Base-by-base conservation (phyloP, 306 rosid species). In the Sindora glabra region DNA sequence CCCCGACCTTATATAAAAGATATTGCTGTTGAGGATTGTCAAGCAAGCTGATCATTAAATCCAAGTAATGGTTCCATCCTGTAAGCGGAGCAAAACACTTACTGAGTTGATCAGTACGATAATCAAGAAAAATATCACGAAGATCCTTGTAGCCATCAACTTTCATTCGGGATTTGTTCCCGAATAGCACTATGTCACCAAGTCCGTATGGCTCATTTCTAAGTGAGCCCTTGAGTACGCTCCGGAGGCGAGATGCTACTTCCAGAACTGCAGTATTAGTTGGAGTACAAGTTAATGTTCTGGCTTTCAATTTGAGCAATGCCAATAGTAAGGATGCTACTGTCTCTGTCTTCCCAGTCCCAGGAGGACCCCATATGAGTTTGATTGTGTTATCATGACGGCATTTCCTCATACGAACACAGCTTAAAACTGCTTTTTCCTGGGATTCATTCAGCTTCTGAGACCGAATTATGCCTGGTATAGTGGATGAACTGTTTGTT, bases 161-260 rank as follows among this genome's bases (percentile, higher is more conserved):
- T 54, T 74, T 74, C 32, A 81, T 81, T 33, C 77, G 47, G 39
- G 71, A 76, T 45, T 74, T 56, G 36, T 51, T 72, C 12, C 88
- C 88, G 72, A 78, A 82, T 15, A 82, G 22, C n/a, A 82, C 68
- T 27, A 82, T 33, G 16, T 75, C 75, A 9, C 88, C 88, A 1
- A 78, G 15, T 55, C 11, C 23, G 32, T 62, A 52, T 5, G 71
- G 22, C 29, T 34, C 66, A 1, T 42, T 30, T 54, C 41, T 32
- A 7, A 32, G 15, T 11, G 30, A 10, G 18, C 52, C 70, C 39
- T 10, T 44, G 48, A 78, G 78, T 55, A 68, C 54, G 55, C 54
- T 47, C 45, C 75, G 19, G 8, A 78, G 59, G 9, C 73, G 56
- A 1, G 70, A 49, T 9, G 84, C 81, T 34, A 82, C 53, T 64